Base-by-base conservation (phyloP, 805 yeast species). In the Spathaspora boniae region DNA sequence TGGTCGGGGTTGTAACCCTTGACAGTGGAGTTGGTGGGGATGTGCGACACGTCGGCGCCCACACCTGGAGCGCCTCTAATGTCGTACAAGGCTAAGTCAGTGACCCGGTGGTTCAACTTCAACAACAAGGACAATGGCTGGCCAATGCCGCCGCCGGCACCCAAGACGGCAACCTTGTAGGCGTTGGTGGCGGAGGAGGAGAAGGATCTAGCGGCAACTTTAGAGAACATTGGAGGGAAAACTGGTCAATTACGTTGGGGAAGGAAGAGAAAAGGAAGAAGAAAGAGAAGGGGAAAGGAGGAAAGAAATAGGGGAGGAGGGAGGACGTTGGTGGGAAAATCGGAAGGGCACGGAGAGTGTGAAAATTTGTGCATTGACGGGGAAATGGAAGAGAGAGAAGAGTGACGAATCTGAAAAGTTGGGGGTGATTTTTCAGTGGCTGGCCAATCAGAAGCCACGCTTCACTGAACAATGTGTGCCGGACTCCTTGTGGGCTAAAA, bases 121-220 rank as follows among this genome's bases (percentile, higher is more conserved):
- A 89, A 65, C 58, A 91, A 74, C 42, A 62, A 54, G 12, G 67
- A 62, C 43, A 62, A 56, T 55, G 68, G 67, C 74, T 75, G 68
- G 66, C 98, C 98, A 64, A 89, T 91, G 66, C 98, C 98, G 70
- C 98, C 82, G 46, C 84, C 81, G 47, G 91, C 91, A 60, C 93
- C 93, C 54, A 82, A 69, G 41, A 83, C 86, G 55, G 87, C 70
- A 35, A 82, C 89, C 52, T 70, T 69, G 74, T 82, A 83, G 54
- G 85, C 80, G 47, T 75, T 59, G 28, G 81, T 55, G 36, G 82
- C 73, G 33, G 86, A 61, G 31, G 86, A 72, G 26, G 89, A 79
- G 69, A 84, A 84, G 33, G 76, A 62, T 70, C 85, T 76, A 52
- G 67, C 61, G 34, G 80, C 76, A 47, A 72, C 46, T 68, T 72